Evolutionary conservation across 345 rosid genomes (phyloP).

Genomic region (Crucihimalaya himalaica): DNA sequence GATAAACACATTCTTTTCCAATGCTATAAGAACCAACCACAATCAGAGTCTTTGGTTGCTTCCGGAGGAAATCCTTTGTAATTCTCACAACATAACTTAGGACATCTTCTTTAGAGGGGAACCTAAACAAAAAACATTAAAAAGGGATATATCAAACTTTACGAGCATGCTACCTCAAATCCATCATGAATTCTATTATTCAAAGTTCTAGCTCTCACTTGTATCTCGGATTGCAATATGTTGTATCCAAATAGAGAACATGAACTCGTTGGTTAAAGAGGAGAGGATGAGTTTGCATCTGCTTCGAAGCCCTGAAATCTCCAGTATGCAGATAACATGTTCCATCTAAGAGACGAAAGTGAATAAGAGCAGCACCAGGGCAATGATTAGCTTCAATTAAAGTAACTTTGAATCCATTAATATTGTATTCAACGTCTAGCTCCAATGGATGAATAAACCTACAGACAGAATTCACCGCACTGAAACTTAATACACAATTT

Average conservation of each 20-base stretch:
- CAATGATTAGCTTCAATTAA: slow-evolving; percentile 81
- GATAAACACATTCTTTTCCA: slow-evolving; percentile 80
- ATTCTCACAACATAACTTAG: slow-evolving; percentile 56
- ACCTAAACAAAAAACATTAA: slow-evolving; percentile 48
- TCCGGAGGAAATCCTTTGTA: slow-evolving; percentile 55
- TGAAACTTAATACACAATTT: background rate
- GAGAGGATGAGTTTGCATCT: slow-evolving; percentile 61
- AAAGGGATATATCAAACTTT: background rate
- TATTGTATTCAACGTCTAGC: slow-evolving; percentile 49
- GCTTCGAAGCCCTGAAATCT: slow-evolving; percentile 78
- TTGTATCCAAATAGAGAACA: slow-evolving; percentile 75
- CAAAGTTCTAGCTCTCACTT: slow-evolving; percentile 43
- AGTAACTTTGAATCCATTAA: slow-evolving; percentile 61
- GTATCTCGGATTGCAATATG: slow-evolving; percentile 79
- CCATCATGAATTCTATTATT: background rate
- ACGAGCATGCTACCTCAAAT: background rate
- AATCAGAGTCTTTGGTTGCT: slow-evolving; percentile 68
- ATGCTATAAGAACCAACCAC: slow-evolving; percentile 85
- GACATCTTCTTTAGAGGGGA: slow-evolving; percentile 75
- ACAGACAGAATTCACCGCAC: slow-evolving; percentile 17
- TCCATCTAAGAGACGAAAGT: slow-evolving; percentile 59
- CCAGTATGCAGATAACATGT: slow-evolving; percentile 73
- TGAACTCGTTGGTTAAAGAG: slow-evolving; percentile 54
- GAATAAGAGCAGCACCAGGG: slow-evolving; percentile 77
- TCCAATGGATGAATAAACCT: slow-evolving; percentile 66